Evolutionary conservation across 805 yeast species (phyloP), one percentile per base, ranked within the genome.

Genomic region (Candida patagonica): DNA sequence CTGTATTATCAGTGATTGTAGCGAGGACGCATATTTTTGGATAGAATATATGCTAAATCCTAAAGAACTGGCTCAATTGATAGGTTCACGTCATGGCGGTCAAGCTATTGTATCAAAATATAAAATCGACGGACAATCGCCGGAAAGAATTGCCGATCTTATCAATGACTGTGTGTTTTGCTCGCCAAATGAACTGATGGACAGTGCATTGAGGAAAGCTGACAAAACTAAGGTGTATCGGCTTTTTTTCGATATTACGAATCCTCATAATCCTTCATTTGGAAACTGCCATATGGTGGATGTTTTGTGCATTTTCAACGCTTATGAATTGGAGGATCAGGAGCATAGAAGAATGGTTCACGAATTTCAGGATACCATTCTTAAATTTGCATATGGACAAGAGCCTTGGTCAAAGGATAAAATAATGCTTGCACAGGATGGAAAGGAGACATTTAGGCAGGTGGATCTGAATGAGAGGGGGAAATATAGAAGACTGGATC

Each of bases 221-320:
- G 41, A 38, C 3, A 39, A 37, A 1, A 33, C 45, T 19, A 42
- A 35, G 20, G 57, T 57, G 4, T 53, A 42, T 35, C 43, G 59
- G 13, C 57, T 53, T 40, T 43, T 50, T 10, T 57, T 59, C 37
- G 63, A 59, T 37, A 54, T 53, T 15, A 41, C 46, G 6, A 60
- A 59, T 33, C 62, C 64, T 3, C 43, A 47, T 20, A 42, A 40
- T 13, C 48, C 54, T 1, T 21, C 41, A 2, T 37, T 50, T 13
- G 60, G 57, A 17, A 57, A 57, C 25, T 53, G 55, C 38, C 64
- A 59, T 35, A 58, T 57, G 49, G 64, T 59, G 6, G 64, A 59
- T 38, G 54, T 59, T 6, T 44, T 58, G 19, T 59, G 52, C 42
- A 37, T 54, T 35, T 45, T 59, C 26, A 47, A 49, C 35, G 53